Percentiles rank a stretch among this genome's conserved stretches.
These are phyloP conservation scores for Yarrowia sp. DNA, from an alignment of 805 yeast species.

Conservation along the genomic window DNA sequence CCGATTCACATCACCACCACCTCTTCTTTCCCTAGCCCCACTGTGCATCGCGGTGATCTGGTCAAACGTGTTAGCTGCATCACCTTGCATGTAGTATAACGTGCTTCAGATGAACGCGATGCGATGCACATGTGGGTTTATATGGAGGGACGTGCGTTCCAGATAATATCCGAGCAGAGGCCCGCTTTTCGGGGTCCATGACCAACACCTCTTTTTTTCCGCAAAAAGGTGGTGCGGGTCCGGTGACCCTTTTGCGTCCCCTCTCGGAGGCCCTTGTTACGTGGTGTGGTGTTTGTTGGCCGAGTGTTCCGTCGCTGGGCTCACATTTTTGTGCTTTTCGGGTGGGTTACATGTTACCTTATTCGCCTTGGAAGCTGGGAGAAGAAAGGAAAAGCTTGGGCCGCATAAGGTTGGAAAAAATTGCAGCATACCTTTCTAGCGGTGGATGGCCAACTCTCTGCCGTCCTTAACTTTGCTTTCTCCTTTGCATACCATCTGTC, in stretches of 20 bases:
- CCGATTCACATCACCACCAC: background rate
- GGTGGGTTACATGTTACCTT: conserved; percentile 38
- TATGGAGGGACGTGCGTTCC: conserved; percentile 25
- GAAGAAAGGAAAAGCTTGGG: conserved; percentile 22
- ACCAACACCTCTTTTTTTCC: too few relatives aligned
- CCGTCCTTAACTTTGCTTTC: conserved; percentile 38
- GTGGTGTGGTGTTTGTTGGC: conserved; percentile 7
- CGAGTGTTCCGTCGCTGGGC: conserved; percentile 4
- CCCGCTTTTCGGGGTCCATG: too few relatives aligned
- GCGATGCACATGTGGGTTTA: conserved; percentile 33
- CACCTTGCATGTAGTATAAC: conserved; percentile 38
- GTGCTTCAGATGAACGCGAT: conserved; percentile 38
- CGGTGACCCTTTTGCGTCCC: conserved; percentile 1
- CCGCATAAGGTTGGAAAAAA: conserved; percentile 34
- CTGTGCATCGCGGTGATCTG: conserved; percentile 36
- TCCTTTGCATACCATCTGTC: conserved; percentile 38
- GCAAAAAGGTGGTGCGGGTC: too few relatives aligned
- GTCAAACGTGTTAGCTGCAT: conserved; percentile 38
- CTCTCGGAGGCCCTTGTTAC: conserved; percentile 26
- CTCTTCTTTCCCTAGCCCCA: conserved; percentile 14
- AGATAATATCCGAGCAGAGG: background rate
- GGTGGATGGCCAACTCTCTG: conserved; percentile 31
- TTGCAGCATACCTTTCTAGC: conserved; percentile 29
- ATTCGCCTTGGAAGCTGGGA: conserved; percentile 33
- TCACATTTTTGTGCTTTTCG: conserved; percentile 29